A percentile compares a stretch with the other conserved stretches of the same genome.
These are phyloP conservation scores for Microsporum ferrugineum DNA, from an alignment of 2,329 filamentous ascomycete species.

Conservation along the genomic window DNA sequence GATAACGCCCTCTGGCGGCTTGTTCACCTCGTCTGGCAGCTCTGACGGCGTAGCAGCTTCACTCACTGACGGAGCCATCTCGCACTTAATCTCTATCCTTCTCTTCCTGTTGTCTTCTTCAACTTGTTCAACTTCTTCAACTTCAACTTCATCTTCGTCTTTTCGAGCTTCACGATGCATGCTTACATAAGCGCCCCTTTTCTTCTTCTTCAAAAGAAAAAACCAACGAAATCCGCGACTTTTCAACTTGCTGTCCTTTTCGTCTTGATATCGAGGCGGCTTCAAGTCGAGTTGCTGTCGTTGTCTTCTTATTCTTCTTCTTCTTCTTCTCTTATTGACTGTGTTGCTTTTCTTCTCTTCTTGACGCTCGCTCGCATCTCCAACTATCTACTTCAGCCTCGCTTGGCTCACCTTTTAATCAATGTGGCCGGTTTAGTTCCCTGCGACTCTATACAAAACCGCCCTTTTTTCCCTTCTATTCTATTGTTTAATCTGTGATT, in stretches of 20 bases:
- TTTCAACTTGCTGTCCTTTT: background rate
- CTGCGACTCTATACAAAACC: background rate
- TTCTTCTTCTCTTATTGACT: background rate
- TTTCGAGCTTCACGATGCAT: background rate
- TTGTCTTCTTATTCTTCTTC: background rate
- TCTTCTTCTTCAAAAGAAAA: background rate
- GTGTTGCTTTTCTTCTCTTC: background rate
- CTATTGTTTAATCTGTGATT: conserved; percentile 12
- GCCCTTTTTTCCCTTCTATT: background rate
- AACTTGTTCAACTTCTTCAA: background rate
- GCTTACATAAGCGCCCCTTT: background rate
- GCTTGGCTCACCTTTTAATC: background rate
- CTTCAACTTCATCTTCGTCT: background rate
- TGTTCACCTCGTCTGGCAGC: conserved; percentile 50
- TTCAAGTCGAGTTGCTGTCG: background rate
- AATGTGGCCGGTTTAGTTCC: background rate
- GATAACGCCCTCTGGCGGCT: conserved; percentile 71
- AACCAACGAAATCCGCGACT: background rate
- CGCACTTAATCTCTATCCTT: background rate
- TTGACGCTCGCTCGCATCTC: conserved; percentile 21
- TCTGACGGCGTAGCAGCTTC: conserved; percentile 27
- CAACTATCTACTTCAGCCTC: conserved; percentile 5
- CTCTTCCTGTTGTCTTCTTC: background rate
- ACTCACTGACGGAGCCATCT: conserved; percentile 33
- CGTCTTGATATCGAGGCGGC: background rate